phyloP scores from a whole-genome alignment of 169 alveolate genomes.

The Cryptosporidium tyzzeri region DNA sequence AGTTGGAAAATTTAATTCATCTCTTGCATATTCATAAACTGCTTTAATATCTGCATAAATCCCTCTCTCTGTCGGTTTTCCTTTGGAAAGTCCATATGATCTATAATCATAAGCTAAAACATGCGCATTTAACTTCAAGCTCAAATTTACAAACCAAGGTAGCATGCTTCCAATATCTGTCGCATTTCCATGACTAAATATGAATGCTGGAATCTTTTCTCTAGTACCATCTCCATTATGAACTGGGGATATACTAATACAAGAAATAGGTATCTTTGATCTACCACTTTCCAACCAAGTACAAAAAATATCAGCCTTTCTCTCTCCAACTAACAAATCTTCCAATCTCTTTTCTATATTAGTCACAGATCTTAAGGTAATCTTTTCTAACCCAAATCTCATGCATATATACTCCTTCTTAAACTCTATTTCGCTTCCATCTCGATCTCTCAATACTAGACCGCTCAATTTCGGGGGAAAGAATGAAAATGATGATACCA shows the following conservation, averaged over 20 bases:
- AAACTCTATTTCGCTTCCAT: constrained; percentile 20
- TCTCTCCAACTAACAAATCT: constrained; percentile 43
- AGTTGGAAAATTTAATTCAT: constrained; percentile 36
- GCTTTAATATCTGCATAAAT: constrained; percentile 59
- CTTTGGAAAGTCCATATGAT: constrained; percentile 63
- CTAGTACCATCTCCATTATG: background rate
- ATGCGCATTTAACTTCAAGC: constrained; percentile 43
- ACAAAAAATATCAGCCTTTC: constrained; percentile 31
- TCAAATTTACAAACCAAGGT: constrained; percentile 40
- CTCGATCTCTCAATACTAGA: constrained; percentile 10
- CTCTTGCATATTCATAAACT: constrained; percentile 52
- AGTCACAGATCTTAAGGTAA: constrained; percentile 34
- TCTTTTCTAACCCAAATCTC: constrained; percentile 42
- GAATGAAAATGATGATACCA: constrained; percentile 49
- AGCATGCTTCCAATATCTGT: constrained; percentile 60
- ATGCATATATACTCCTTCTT: constrained; percentile 19
- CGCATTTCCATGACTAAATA: constrained; percentile 69
- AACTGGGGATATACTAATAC: constrained; percentile 32
- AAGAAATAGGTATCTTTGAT: constrained; percentile 69
- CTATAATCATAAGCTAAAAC: constrained; percentile 71
- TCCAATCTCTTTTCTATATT: constrained; percentile 31
- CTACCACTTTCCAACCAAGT: constrained; percentile 71
- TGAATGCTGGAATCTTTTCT: constrained; percentile 17
- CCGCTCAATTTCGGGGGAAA: constrained; percentile 68
- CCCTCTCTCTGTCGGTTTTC: constrained; percentile 69